A percentile compares a stretch with the other conserved stretches of the same genome.
These are phyloP conservation scores for Dendrostoma leiphaemia DNA, from an alignment of 2,329 filamentous ascomycete species.

Conservation along the genomic window DNA sequence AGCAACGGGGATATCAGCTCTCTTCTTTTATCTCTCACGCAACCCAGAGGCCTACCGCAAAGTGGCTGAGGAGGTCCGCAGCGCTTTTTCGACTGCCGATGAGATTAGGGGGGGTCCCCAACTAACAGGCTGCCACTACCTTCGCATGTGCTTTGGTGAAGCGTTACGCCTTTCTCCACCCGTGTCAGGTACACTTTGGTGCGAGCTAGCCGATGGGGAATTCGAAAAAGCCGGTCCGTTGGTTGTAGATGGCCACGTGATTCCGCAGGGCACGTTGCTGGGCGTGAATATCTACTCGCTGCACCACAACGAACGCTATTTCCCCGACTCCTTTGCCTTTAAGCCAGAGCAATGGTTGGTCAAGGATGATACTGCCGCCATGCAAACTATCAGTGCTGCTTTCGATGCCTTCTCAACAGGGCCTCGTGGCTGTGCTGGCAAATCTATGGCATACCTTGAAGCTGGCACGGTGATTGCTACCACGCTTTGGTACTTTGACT, in stretches of 20 bases:
- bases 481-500: slow-evolving; percentile 6
- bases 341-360: slow-evolving; percentile 43
- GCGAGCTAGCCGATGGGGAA: not conserved
- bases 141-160: not conserved
- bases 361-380: slow-evolving; percentile 18
- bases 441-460: slow-evolving; percentile 5
- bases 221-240: not conserved
- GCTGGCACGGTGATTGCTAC: not conserved
- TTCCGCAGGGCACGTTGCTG: slow-evolving; percentile 21
- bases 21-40: not conserved
- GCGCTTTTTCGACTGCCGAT: not conserved
- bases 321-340: slow-evolving; percentile 36
- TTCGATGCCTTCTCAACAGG: not conserved
- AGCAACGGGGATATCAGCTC: not conserved
- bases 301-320: slow-evolving; percentile 40
- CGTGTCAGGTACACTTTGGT: not conserved
- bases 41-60: not conserved
- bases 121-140: slow-evolving; percentile 1
- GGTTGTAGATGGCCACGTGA: not conserved
- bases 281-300: slow-evolving; percentile 42
- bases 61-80: not conserved
- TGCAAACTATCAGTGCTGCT: slow-evolving; percentile 19
- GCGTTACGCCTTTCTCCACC: slow-evolving; percentile 9
- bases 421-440: not conserved
- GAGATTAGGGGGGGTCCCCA: not conserved